Evolutionary conservation across 2,329 filamentous ascomycete species (phyloP).

Genomic region (Fonsecaea nubica): DNA sequence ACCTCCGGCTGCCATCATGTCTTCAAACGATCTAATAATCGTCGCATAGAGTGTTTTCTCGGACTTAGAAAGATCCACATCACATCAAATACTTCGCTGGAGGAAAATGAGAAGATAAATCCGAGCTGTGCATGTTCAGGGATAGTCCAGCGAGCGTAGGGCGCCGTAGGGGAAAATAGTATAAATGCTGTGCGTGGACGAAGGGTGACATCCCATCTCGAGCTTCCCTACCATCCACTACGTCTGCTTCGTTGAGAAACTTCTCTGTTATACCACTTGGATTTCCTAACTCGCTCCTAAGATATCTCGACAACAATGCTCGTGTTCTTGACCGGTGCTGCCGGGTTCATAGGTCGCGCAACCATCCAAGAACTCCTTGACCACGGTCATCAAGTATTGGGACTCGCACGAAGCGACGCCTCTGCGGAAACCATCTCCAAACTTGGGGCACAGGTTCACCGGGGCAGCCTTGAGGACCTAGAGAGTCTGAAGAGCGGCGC

Average conservation of each 20-base stretch:
- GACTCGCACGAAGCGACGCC: conserved; percentile 49
- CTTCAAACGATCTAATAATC: background rate
- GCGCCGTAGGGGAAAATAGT: background rate
- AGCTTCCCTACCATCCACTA: background rate
- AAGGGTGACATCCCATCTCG: background rate
- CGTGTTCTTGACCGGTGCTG: conserved; percentile 54
- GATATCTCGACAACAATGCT: conserved; percentile 38
- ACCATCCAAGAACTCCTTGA: conserved; percentile 50
- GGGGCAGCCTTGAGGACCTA: conserved; percentile 48
- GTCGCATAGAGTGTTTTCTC: background rate
- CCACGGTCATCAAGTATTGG: conserved; percentile 51
- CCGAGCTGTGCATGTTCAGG: background rate
- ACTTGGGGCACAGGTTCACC: conserved; percentile 46
- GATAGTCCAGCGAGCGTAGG: background rate
- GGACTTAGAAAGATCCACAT: background rate
- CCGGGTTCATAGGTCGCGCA: conserved; percentile 53
- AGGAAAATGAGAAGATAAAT: background rate
- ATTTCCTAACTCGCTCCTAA: background rate
- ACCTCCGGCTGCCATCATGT: background rate
- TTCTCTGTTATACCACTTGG: background rate
- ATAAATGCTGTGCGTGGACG: background rate
- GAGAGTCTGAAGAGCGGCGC: conserved; percentile 46
- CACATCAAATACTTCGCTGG: background rate
- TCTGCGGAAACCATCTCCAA: conserved; percentile 42
- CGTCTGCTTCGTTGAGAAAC: background rate